A percentile compares a stretch with the other conserved stretches of the same genome.
Evolutionary conservation across 805 yeast species (phyloP).

Genomic region (Kazachstania africana): DNA sequence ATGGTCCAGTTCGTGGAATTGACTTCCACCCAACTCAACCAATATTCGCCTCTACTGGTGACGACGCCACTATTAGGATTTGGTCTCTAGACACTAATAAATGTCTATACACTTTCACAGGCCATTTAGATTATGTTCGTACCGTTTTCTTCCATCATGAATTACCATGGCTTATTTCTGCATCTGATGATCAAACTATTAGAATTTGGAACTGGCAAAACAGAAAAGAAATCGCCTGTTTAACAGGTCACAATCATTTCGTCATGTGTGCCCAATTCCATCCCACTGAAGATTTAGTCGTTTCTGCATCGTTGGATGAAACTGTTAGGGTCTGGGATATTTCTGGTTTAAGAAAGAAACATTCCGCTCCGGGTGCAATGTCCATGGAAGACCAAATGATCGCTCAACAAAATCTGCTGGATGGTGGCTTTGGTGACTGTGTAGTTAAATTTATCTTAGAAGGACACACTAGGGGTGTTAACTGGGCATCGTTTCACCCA

Average conservation of each 20-base stretch:
- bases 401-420: conserved; percentile 60
- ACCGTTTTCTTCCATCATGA: conserved; percentile 91
- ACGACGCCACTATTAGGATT: conserved; percentile 87
- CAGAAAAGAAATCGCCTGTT: conserved; percentile 90
- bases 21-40: conserved; percentile 98
- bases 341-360: conserved; percentile 85
- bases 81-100: conserved; percentile 92
- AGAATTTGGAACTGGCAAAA: conserved; percentile 99
- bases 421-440: conserved; percentile 93
- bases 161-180: conserved; percentile 92
- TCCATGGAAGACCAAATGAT: conserved; percentile 33
- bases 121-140: conserved; percentile 92
- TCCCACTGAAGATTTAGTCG: conserved; percentile 87
- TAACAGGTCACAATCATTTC: conserved; percentile 97
- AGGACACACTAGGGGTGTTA: conserved; percentile 97
- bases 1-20: conserved; percentile 93
- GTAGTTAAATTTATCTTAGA: conserved; percentile 90
- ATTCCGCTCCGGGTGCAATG: conserved; percentile 63
- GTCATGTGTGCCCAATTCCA: conserved; percentile 98
- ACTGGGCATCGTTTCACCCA: conserved; percentile 98
- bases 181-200: conserved; percentile 96
- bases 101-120: conserved; percentile 81
- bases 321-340: conserved; percentile 99
- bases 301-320: conserved; percentile 92
- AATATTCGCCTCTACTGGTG: conserved; percentile 93